phyloP scores from a whole-genome alignment of 495 filamentous ascomycete species.

The Cudoniella acicularis region DNA sequence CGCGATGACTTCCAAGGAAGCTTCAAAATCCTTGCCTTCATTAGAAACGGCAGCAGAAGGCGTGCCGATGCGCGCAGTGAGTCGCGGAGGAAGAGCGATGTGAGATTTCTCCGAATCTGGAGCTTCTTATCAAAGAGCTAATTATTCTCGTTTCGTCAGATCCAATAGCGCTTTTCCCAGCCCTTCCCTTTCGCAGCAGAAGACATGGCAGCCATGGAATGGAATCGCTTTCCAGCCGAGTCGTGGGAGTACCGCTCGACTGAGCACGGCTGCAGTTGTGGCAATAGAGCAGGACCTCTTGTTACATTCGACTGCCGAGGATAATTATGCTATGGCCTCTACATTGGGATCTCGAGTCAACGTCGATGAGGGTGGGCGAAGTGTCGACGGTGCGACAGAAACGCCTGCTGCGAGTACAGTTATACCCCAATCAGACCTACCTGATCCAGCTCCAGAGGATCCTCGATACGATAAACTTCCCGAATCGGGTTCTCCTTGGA shows the following conservation, averaged over 20 bases:
- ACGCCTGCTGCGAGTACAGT: neutral
- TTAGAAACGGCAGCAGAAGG: neutral
- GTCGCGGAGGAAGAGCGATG: slow-evolving; percentile 5
- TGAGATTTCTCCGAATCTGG: neutral
- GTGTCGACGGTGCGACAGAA: too few species aligned
- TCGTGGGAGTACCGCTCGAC: slow-evolving; percentile 1
- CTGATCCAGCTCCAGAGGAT: slow-evolving; percentile 1
- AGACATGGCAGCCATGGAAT: slow-evolving; percentile 20
- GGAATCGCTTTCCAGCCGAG: slow-evolving; percentile 21
- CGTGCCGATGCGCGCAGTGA: slow-evolving; percentile 5
- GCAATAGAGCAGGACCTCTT: slow-evolving; percentile 7
- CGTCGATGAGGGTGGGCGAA: neutral
- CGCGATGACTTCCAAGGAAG: slow-evolving; percentile 10
- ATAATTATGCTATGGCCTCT: slow-evolving; percentile 9
- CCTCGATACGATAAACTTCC: slow-evolving; percentile 15
- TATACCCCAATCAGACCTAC: neutral
- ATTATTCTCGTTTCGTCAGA: neutral
- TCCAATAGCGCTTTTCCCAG: slow-evolving; percentile 2
- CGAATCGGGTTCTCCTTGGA: slow-evolving; percentile 25
- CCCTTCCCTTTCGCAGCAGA: neutral
- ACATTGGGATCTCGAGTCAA: slow-evolving; percentile 1
- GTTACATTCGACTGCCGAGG: slow-evolving; percentile 12
- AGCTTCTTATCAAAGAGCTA: neutral
- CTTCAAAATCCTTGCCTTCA: neutral
- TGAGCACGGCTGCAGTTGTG: slow-evolving; percentile 4